Base-by-base conservation (phyloP, 306 rosid genomes). In the Prunus fruticosa region DNA sequence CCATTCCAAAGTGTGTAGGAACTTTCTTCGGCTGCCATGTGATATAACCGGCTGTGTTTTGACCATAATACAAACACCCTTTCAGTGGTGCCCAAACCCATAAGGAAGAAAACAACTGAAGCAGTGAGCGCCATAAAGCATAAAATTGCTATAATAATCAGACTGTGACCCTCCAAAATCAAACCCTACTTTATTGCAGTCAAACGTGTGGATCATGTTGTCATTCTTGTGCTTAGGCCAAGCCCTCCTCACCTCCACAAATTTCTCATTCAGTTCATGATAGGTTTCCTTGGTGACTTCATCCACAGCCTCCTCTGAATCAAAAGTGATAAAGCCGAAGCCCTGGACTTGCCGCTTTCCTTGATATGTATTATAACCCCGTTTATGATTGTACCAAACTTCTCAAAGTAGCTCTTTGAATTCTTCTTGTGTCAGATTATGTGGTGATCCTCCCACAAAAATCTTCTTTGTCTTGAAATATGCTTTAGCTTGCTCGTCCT, bases 371-470 rank as follows among this genome's bases (percentile, higher is more conserved):
- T 19, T 1, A 79, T 64, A n/a, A 64, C 49, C 2, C 19, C 45
- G 15, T 64, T 67, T 1, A 18, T 58, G 20, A 79, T 16, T 10
- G 60, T 47, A 2, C 77, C 67, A 27, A 79, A 79, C 11, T 22
- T 45, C 9, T 34, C 78, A 12, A 72, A 79, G 41, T 61, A 79
- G 66, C 19, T 32, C 54, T 25, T 25, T 53, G 28, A 79, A 79
- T 14, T 64, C 73, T 9, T 34, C 67, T 25, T 64, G 8, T 18
- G 60, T 71, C 13, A 71, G 47, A 52, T 62, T 32, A 19, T 19
- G 34, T 10, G 77, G 72, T 34, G 71, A 70, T 23, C 82, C 77
- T 12, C 76, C 76, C 3, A 71, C 77, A 50, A 78, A 78, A 63
- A 78, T 51, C 66, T 53, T 50, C 14, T 12, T 53, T 1, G 51